phyloP scores from a whole-genome alignment of 306 rosid species.

The Alnus rubra region DNA sequence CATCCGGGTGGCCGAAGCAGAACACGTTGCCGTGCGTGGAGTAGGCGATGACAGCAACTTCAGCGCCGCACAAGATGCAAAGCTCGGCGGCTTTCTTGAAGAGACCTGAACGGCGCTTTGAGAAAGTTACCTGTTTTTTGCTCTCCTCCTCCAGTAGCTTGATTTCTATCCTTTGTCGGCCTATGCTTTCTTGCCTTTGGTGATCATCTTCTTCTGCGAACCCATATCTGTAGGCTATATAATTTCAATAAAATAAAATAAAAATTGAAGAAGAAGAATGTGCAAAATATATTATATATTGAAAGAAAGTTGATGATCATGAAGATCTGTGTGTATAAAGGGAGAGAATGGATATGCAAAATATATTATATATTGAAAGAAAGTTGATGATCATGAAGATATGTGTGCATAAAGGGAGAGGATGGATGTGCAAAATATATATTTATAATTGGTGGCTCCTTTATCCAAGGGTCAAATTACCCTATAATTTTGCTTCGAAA shows the following conservation, averaged over 20 bases:
- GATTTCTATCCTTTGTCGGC: constrained; percentile 57
- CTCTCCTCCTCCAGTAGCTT: constrained; percentile 36
- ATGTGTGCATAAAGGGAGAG: not conserved
- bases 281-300: not conserved
- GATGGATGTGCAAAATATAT: not conserved
- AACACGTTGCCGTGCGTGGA: constrained; percentile 45
- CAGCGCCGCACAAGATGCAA: constrained; percentile 45
- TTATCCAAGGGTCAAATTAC: not conserved
- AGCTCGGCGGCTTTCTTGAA: constrained; percentile 64
- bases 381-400: no score
- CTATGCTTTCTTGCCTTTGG: constrained; percentile 27
- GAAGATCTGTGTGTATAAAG: no score
- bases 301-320: no score
- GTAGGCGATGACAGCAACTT: constrained; percentile 43
- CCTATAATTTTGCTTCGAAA: not conserved
- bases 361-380: not conserved
- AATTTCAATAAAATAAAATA: no score
- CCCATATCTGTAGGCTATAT: constrained; percentile 5
- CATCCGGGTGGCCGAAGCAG: constrained; percentile 44
- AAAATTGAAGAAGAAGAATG: not conserved
- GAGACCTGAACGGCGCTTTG: constrained; percentile 47
- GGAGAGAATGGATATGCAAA: not conserved
- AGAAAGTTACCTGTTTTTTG: constrained; percentile 59
- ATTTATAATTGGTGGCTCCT: not conserved
- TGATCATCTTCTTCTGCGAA: not conserved